Percentiles rank a stretch among this genome's conserved stretches.
These are phyloP conservation scores for Luvunga scandens DNA, from an alignment of 345 rosid genomes.

Conservation along the genomic window DNA sequence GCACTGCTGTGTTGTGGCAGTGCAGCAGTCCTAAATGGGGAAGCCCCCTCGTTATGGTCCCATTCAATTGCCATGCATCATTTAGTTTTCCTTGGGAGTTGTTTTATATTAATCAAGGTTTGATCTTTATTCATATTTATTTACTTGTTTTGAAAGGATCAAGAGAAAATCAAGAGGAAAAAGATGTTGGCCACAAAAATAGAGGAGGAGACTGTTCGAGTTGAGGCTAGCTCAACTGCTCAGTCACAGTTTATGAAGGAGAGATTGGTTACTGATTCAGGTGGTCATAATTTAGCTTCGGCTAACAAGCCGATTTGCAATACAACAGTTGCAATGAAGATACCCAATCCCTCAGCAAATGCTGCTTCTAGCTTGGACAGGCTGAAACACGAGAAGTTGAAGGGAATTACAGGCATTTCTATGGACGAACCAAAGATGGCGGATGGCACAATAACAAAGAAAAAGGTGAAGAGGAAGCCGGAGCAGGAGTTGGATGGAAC, in stretches of 20 bases:
- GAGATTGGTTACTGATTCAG: constrained; percentile 35
- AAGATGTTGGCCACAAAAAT: constrained; percentile 42
- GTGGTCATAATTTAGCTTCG: constrained; percentile 34
- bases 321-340: constrained; percentile 32
- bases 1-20: no score
- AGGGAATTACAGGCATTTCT: constrained; percentile 41
- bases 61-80: background rate
- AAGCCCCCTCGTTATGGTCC: background rate
- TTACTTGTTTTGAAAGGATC: constrained; percentile 38
- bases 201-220: constrained; percentile 37
- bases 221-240: constrained; percentile 37
- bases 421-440: constrained; percentile 41
- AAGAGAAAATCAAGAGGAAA: constrained; percentile 58
- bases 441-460: constrained; percentile 39
- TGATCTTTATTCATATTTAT: constrained; percentile 8
- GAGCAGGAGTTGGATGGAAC: constrained; percentile 48
- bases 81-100: constrained; percentile 6
- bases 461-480: constrained; percentile 57
- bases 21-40: no score
- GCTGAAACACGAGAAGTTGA: constrained; percentile 54
- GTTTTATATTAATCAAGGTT: background rate
- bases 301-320: constrained; percentile 35
- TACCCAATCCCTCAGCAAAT: constrained; percentile 36
- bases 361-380: constrained; percentile 40
- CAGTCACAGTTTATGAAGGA: constrained; percentile 41